Conservation (phyloP, 2,329 filamentous ascomycete genomes). For the Saccharata proteae region DNA sequence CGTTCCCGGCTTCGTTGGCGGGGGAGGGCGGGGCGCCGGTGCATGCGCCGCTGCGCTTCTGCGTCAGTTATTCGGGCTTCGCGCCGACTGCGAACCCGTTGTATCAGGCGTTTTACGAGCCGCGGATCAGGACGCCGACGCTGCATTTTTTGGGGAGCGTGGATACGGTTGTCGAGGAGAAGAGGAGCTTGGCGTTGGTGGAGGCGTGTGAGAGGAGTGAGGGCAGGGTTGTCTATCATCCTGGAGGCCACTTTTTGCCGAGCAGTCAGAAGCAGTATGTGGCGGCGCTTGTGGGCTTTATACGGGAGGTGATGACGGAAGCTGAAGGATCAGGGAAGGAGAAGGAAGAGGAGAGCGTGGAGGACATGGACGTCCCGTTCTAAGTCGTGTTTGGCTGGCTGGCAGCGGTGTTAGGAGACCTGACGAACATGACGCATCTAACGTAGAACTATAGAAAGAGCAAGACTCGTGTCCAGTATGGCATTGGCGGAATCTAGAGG, state of each 20-base stretch:
- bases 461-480: not conserved
- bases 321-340: conserved; percentile 21
- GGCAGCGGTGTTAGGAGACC: too few species aligned
- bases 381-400: conserved; percentile 16
- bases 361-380: conserved; percentile 60
- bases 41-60: conserved; percentile 43
- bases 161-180: conserved; percentile 80
- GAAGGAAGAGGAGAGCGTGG: conserved; percentile 43
- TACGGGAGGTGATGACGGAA: conserved; percentile 41
- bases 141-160: conserved; percentile 73
- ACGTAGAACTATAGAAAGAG: not conserved
- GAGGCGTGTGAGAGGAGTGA: conserved; percentile 47
- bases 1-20: conserved; percentile 34
- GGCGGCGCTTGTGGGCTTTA: conserved; percentile 62
- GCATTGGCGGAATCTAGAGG: conserved; percentile 8
- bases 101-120: conserved; percentile 62
- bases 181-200: conserved; percentile 52
- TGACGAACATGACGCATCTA: not conserved
- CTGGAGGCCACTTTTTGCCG: conserved; percentile 84
- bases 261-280: conserved; percentile 66
- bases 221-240: conserved; percentile 54
- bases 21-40: conserved; percentile 8
- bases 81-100: conserved; percentile 45
- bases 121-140: conserved; percentile 62
- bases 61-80: conserved; percentile 68